Conservation (phyloP, 2,329 filamentous ascomycete species). For the Thelonectria olida region DNA sequence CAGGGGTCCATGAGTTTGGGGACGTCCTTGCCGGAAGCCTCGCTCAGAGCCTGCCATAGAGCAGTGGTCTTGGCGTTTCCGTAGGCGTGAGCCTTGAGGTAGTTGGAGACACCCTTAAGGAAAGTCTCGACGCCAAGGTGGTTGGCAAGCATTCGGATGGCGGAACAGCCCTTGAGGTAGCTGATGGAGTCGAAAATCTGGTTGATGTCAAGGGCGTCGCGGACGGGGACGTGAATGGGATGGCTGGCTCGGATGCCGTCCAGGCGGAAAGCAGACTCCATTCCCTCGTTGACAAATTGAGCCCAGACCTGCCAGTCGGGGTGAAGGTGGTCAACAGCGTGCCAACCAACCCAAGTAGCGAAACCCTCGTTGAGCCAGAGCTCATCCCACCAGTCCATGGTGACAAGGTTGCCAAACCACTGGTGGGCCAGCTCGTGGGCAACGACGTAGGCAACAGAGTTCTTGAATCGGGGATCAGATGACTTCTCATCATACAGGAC, state of each 20-base stretch:
- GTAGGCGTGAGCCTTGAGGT: conserved; percentile 89
- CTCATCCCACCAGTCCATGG: conserved; percentile 97
- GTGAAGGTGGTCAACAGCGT: conserved; percentile 88
- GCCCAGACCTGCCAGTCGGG: conserved; percentile 98
- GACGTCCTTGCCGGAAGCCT: conserved; percentile 89
- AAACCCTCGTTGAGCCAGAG: conserved; percentile 97
- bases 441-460: conserved; percentile 94
- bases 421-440: conserved; percentile 98
- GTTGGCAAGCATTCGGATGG: conserved; percentile 94
- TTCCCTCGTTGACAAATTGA: conserved; percentile 94
- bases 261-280: conserved; percentile 89
- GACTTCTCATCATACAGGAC: conserved; percentile 95
- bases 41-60: conserved; percentile 87
- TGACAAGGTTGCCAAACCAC: conserved; percentile 95
- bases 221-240: conserved; percentile 94
- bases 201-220: conserved; percentile 93
- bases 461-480: conserved; percentile 90
- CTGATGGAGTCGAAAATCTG: conserved; percentile 98
- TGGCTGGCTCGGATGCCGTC: conserved; percentile 93
- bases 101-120: conserved; percentile 87
- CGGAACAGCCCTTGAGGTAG: conserved; percentile 95
- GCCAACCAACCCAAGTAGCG: conserved; percentile 98
- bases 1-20: conserved; percentile 89
- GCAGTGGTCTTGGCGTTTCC: conserved; percentile 91
- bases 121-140: conserved; percentile 90